Conservation (phyloP, 805 yeast species). For the Kregervanrija fluxuum region DNA sequence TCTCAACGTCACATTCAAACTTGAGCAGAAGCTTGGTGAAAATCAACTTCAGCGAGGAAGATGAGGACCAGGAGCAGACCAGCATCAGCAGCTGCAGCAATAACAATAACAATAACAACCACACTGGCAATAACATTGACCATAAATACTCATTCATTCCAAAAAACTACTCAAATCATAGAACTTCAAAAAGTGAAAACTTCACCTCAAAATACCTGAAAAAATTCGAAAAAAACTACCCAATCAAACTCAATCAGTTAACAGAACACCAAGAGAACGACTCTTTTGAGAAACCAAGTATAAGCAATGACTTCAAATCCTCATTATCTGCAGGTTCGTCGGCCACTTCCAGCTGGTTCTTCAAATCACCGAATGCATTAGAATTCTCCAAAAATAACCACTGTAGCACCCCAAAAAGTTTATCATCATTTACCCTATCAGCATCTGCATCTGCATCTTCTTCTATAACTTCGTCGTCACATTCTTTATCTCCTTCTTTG, state of each 20-base stretch:
- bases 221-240: slow-evolving; percentile 1
- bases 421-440: not conserved
- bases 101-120: no score
- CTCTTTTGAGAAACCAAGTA: no score
- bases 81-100: no score
- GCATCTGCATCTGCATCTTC: not conserved
- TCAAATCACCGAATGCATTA: no score
- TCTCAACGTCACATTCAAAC: not conserved
- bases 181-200: slow-evolving; percentile 11
- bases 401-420: no score
- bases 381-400: no score
- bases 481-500: slow-evolving; percentile 1
- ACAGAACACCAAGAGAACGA: not conserved
- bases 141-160: not conserved
- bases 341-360: no score
- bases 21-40: not conserved
- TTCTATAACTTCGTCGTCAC: slow-evolving; percentile 1
- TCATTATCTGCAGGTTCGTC: no score
- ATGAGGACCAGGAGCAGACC: not conserved
- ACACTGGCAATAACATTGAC: not conserved
- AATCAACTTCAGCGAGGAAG: slow-evolving; percentile 1
- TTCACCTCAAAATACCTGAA: slow-evolving; percentile 2
- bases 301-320: no score
- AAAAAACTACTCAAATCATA: slow-evolving; percentile 3
- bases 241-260: not conserved